phyloP scores from a whole-genome alignment of 495 filamentous ascomycete genomes.

The Letharia columbiana region DNA sequence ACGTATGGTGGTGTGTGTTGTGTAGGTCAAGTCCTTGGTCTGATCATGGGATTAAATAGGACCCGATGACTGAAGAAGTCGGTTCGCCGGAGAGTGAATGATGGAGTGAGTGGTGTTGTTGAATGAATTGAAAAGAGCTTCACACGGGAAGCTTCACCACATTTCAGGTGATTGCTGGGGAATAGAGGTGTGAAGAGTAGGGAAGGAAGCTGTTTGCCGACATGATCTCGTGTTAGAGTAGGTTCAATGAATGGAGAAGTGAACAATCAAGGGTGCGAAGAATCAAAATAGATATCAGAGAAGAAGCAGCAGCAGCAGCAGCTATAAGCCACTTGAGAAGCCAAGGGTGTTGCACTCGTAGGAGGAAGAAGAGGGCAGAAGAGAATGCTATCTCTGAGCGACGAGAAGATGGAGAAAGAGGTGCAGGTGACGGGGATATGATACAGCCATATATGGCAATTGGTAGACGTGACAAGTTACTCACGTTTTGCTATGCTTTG shows the following conservation, averaged over 20 bases:
- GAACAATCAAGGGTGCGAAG: constrained; percentile 23
- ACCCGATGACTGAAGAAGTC: neutral
- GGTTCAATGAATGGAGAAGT: constrained; percentile 19
- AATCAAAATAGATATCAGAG: constrained; percentile 27
- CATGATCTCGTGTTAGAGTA: constrained; percentile 27
- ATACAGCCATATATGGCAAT: constrained; percentile 22
- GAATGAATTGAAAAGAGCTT: neutral
- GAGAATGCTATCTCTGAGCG: constrained; percentile 13
- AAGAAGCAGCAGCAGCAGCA: constrained; percentile 20
- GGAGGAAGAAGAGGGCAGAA: constrained; percentile 17
- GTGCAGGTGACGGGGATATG: constrained; percentile 26
- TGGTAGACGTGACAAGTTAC: constrained; percentile 24
- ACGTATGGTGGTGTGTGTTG: neutral
- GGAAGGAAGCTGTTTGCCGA: constrained; percentile 26
- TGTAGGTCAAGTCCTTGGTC: neutral
- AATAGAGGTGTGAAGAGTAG: constrained; percentile 19
- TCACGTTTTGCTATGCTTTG: constrained; percentile 24
- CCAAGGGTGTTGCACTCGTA: constrained; percentile 15
- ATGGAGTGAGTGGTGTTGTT: neutral
- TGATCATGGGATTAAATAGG: constrained; percentile 1
- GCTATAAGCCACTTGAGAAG: constrained; percentile 18
- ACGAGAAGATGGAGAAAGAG: constrained; percentile 12
- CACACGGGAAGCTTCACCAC: constrained; percentile 12
- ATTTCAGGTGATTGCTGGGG: constrained; percentile 26
- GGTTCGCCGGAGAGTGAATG: neutral